Evolutionary conservation across 73 alveolate genomes (phyloP), one percentile per base, ranked within the genome.

Genomic region (Halteria grandinella): DNA sequence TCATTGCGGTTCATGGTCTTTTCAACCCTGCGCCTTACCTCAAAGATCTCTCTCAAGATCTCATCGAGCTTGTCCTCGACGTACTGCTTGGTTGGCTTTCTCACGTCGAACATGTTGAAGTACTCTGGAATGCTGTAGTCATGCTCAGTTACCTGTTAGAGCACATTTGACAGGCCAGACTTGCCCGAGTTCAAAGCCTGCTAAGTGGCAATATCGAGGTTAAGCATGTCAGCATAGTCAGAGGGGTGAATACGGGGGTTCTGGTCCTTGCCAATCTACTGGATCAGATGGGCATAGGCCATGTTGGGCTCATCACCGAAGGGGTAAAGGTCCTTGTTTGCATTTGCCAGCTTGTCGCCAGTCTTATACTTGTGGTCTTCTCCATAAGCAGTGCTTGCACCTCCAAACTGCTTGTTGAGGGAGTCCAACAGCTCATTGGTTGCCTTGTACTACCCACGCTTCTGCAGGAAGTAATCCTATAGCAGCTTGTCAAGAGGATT

Each of bases 1-100:
- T 75, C 88, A 3, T 31, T 62, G 28, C 88, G 39, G 45, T 45
- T 43, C 71, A 75, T 18, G 10, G 69, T 41, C 29, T 44, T 58
- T 73, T 75, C 88, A 0, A 55, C 27, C 32, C 45, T 4, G 20
- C 48, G 14, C 11, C 88, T 58, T 15, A 41, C 54, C 23, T 59
- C 44, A 47, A 75, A 75, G 20, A 75, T 52, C 4, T 59, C 77
- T 7, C 44, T 59, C 6, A 75, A 15, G 2, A 40, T 57, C 0
- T 24, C 41, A 7, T 23, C 20, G 32, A 75, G 55, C 52, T 40
- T 15, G 10, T 41, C 48, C 15, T 75, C 88, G 4, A 62, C 52
- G 43, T 57, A 75, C 34, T 59, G 50, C 18, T 44, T 25, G 18
- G 60, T 40, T 11, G 88, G 60, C 39, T 59, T 73, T 12, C 85